Evolutionary conservation across 2,329 filamentous ascomycete genomes (phyloP).

Genomic region (Helminthosporium solani): DNA sequence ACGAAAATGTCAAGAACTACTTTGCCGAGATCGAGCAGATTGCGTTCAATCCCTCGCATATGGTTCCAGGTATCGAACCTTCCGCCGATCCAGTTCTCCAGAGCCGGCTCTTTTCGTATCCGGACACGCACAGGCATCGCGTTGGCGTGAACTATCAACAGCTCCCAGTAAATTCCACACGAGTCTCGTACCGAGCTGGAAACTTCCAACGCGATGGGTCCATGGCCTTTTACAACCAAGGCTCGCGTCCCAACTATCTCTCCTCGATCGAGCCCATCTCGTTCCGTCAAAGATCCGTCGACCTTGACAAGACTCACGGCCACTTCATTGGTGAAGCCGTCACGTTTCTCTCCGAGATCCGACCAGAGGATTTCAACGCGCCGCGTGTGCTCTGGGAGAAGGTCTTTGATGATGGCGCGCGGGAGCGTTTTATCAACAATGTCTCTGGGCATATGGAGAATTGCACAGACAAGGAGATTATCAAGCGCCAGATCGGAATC

Average conservation of each 20-base stretch:
- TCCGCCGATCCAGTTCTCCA: slow-evolving; percentile 71
- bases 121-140: slow-evolving; percentile 63
- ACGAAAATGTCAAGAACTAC: slow-evolving; percentile 61
- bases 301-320: slow-evolving; percentile 53
- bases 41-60: slow-evolving; percentile 67
- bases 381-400: slow-evolving; percentile 62
- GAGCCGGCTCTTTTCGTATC: slow-evolving; percentile 69
- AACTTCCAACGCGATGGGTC: slow-evolving; percentile 72
- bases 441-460: slow-evolving; percentile 62
- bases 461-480: slow-evolving; percentile 59
- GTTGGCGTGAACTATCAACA: slow-evolving; percentile 62
- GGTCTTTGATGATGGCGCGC: slow-evolving; percentile 60
- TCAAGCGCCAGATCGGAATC: slow-evolving; percentile 65
- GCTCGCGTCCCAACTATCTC: slow-evolving; percentile 59
- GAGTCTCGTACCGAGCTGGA: slow-evolving; percentile 57
- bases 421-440: slow-evolving; percentile 60
- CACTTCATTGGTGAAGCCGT: slow-evolving; percentile 53
- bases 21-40: slow-evolving; percentile 69
- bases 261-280: slow-evolving; percentile 54
- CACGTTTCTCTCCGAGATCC: slow-evolving; percentile 54
- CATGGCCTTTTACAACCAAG: slow-evolving; percentile 69
- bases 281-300: slow-evolving; percentile 50
- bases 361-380: slow-evolving; percentile 56
- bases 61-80: slow-evolving; percentile 67
- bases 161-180: slow-evolving; percentile 55